phyloP scores from a whole-genome alignment of 129 eudicot genomes.

The Centrapalus pauciflorus region DNA sequence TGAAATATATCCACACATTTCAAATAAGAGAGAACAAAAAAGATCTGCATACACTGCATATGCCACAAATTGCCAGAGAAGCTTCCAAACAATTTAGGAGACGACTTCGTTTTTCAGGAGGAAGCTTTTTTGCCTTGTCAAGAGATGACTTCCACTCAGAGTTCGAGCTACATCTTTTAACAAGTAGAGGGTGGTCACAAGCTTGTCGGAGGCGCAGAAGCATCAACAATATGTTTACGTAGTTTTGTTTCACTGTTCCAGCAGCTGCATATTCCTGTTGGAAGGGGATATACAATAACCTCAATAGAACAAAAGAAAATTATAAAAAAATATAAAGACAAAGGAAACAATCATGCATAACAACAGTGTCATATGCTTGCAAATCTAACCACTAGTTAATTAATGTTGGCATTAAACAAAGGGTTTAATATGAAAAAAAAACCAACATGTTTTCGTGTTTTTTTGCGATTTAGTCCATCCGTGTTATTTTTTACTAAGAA shows the following conservation, averaged over 20 bases:
- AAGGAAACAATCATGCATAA: neutral
- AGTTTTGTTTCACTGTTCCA: conserved; percentile 95
- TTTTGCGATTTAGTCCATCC: too few relatives aligned
- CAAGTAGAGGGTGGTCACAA: conserved; percentile 98
- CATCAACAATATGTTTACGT: conserved; percentile 91
- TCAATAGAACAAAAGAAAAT: neutral
- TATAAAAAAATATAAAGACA: neutral
- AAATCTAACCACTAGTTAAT: too few relatives aligned
- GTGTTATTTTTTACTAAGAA: too few relatives aligned
- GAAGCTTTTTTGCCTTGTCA: conserved; percentile 71
- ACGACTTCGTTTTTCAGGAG: conserved; percentile 53
- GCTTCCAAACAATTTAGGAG: conserved; percentile 82
- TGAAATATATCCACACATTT: neutral
- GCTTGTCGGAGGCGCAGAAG: conserved; percentile 97
- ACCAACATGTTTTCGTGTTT: too few relatives aligned
- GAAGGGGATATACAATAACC: neutral
- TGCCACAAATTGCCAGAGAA: conserved; percentile 74
- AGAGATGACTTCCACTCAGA: conserved; percentile 60
- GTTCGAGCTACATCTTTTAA: conserved; percentile 55
- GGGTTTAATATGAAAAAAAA: too few relatives aligned
- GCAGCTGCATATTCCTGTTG: conserved; percentile 89
- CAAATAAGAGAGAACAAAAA: neutral
- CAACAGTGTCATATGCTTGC: too few relatives aligned
- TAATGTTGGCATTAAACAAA: too few relatives aligned
- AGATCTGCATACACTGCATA: conserved; percentile 63